Base-by-base conservation (phyloP, 768 basidiomycete species). In the Rhodosporidiobolus odoratus region DNA sequence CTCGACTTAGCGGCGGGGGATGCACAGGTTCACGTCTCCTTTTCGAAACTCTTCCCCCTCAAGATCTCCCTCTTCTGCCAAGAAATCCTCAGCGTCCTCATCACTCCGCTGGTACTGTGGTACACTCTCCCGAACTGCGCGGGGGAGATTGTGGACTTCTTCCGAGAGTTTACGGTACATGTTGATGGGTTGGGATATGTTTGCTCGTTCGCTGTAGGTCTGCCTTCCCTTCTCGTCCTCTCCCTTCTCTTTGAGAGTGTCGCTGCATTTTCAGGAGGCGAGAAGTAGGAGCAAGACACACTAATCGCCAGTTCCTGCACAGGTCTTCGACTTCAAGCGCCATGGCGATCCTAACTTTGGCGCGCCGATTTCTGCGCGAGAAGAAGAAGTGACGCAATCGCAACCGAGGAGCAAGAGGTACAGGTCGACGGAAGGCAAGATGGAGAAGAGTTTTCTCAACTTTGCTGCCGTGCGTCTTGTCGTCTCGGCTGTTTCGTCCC, bases 401-500 rank as follows among this genome's bases (percentile, higher is more conserved):
- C 21, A 30, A n/a, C 35, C 25, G 34, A 40, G 7, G 38, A 63
- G 65, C 16, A 53, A 58, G 30, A 30, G 68, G 34, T 88, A 89
- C 83, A 83, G 89, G 76, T 91, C 90, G 8, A 90, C 90, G 71
- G 89, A 95, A 75, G 91, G 91, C 43, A 99, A 99, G 84, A 97
- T 99, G 94, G 96, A 99, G 83, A 96, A 98, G 82, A 91, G 89
- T 79, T 91, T 96, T 82, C 82, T 95, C 40, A 91, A 90, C 77
- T 96, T 96, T 84, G 95, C 94, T 82, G 88, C 86, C 52, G 53
- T 78, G 60, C 23, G 65, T 50, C 45, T 15, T 38, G 41, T 21
- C 2, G 1, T 27, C 37, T 43, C 32, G 9, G 32, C 23, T 0
- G 17, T 21, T 30, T 37, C 2, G n/a, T 21, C 25, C 27, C 58